Evolutionary conservation across 257 asterid species (phyloP).

Genomic region (Nicotiana attenuata): DNA sequence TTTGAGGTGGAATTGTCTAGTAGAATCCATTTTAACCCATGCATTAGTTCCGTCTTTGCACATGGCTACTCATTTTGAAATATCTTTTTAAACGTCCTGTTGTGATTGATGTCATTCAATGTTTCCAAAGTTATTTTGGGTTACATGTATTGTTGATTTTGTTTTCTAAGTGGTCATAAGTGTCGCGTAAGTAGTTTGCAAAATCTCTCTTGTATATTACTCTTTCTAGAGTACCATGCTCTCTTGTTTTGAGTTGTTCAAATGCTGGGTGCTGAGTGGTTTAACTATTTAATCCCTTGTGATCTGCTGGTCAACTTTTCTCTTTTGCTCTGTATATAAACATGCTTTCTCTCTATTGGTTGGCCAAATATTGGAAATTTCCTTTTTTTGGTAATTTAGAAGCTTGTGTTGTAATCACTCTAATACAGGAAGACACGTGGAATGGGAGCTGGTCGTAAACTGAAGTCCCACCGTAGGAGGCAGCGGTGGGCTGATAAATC

Average conservation of each 20-base stretch:
- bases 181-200: no score
- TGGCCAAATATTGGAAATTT: neutral
- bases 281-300: neutral
- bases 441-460: constrained; percentile 14
- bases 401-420: neutral
- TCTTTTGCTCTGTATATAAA: neutral
- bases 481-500: constrained; percentile 14
- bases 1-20: no score
- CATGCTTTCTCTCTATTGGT: neutral
- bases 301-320: neutral
- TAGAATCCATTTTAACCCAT: no score
- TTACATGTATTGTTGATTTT: no score
- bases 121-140: no score
- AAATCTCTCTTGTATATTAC: no score
- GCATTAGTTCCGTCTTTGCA: no score
- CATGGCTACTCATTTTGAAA: no score
- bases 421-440: constrained; percentile 12
- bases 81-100: no score
- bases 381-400: neutral
- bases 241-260: neutral
- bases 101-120: no score
- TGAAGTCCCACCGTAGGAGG: constrained; percentile 14
- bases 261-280: neutral
- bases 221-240: neutral
- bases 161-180: no score